Conservation (phyloP, 441 rosid genomes). For the Gossypium davidsonii region DNA sequence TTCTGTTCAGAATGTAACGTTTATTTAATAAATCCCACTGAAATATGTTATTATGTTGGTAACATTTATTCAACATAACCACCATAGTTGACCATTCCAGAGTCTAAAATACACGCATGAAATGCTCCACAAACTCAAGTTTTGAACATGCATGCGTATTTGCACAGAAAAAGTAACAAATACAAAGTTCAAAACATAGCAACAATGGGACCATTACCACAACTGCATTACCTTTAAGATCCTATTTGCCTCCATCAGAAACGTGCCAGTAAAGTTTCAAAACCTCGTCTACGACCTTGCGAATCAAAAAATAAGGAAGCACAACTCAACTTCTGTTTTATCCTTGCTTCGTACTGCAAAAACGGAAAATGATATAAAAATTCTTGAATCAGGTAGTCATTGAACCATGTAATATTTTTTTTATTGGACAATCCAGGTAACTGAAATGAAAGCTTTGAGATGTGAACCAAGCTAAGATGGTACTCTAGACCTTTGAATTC, state of each 20-base stretch:
- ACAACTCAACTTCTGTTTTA: conserved; percentile 32
- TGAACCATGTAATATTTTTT: neutral
- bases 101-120: neutral
- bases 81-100: neutral
- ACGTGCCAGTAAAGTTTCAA: neutral
- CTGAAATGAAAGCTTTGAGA: neutral
- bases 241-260: neutral
- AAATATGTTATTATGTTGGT: neutral
- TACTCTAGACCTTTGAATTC: neutral
- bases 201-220: neutral
- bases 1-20: too few relatives aligned
- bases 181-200: neutral
- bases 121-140: neutral
- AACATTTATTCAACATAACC: neutral
- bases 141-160: neutral
- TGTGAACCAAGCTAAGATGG: neutral
- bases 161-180: neutral
- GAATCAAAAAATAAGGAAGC: neutral
- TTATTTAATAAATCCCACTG: neutral
- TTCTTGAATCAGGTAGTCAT: neutral
- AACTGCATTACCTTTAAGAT: neutral
- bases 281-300: neutral
- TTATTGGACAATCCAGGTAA: neutral
- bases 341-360: conserved; percentile 27
- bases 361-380: conserved; percentile 12